Evolutionary conservation across 2,329 filamentous ascomycete genomes (phyloP).

Genomic region (Ceratocystis papillata): DNA sequence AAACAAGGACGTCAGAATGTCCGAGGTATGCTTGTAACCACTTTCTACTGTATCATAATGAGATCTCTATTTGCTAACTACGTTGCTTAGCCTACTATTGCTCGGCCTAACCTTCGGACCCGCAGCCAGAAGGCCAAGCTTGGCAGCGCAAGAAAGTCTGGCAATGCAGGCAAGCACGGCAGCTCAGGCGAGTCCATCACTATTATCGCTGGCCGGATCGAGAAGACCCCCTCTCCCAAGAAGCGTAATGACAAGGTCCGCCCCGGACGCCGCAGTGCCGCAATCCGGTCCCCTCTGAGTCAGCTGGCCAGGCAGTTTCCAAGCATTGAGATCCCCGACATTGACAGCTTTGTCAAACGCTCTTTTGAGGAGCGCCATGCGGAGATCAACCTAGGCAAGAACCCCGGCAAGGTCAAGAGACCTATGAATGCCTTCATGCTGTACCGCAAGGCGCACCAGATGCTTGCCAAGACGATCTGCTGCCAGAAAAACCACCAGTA

Average conservation of each 20-base stretch:
- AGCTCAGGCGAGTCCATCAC: background rate
- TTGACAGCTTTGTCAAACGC: slow-evolving; percentile 68
- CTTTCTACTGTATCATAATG: background rate
- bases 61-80: background rate
- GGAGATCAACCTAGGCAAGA: slow-evolving; percentile 59
- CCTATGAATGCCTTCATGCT: slow-evolving; percentile 99
- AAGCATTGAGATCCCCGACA: slow-evolving; percentile 59
- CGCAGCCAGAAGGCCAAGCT: slow-evolving; percentile 11
- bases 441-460: slow-evolving; percentile 85
- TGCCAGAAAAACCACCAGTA: slow-evolving; percentile 86
- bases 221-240: slow-evolving; percentile 26
- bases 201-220: slow-evolving; percentile 15
- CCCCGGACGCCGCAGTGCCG: slow-evolving; percentile 30
- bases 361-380: slow-evolving; percentile 51
- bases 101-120: slow-evolving; percentile 18
- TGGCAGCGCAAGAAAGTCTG: background rate
- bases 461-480: slow-evolving; percentile 71
- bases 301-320: slow-evolving; percentile 54
- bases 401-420: slow-evolving; percentile 67
- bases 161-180: background rate
- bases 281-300: slow-evolving; percentile 57
- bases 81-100: background rate
- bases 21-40: background rate
- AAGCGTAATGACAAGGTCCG: slow-evolving; percentile 29
- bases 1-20: background rate